A percentile compares a stretch with the other conserved stretches of the same genome.
Evolutionary conservation across 208 protist genomes (phyloP).

Genomic region (Leishmania amazonensis): DNA sequence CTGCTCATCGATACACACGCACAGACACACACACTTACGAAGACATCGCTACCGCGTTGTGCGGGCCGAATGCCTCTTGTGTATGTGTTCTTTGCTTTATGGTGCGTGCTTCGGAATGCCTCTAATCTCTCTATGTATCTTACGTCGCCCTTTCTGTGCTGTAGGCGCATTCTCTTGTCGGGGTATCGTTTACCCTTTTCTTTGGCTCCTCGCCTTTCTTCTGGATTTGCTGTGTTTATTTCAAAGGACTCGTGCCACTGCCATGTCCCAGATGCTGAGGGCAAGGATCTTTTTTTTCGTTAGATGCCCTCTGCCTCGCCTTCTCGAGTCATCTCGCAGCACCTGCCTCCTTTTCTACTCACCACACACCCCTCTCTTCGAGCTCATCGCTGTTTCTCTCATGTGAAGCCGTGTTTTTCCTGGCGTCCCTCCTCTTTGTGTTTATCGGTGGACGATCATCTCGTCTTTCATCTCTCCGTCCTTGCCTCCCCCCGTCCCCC

Average conservation of each 20-base stretch:
- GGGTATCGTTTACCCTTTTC: conserved; percentile 6
- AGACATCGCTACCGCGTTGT: too few relatives aligned
- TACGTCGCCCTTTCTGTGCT: not conserved
- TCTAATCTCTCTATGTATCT: too few relatives aligned
- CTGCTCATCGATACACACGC: not conserved
- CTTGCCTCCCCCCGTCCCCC: not conserved
- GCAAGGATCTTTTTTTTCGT: not conserved
- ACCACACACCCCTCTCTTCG: not conserved
- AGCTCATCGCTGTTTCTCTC: not conserved
- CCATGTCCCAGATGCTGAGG: too few relatives aligned
- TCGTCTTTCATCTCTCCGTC: not conserved
- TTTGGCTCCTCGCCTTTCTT: not conserved
- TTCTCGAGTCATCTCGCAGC: not conserved
- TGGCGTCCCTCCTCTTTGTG: not conserved
- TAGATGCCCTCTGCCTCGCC: not conserved
- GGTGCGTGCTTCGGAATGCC: too few relatives aligned
- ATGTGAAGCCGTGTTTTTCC: not conserved
- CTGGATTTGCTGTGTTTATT: not conserved
- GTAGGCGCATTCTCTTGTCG: not conserved
- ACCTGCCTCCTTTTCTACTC: not conserved
- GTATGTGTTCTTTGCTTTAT: not conserved
- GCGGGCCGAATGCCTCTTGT: too few relatives aligned
- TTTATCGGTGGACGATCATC: not conserved
- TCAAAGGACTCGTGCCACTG: not conserved
- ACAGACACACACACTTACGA: not conserved